phyloP scores from a whole-genome alignment of 495 filamentous ascomycete genomes.

The Chaetomidium leptoderma region DNA sequence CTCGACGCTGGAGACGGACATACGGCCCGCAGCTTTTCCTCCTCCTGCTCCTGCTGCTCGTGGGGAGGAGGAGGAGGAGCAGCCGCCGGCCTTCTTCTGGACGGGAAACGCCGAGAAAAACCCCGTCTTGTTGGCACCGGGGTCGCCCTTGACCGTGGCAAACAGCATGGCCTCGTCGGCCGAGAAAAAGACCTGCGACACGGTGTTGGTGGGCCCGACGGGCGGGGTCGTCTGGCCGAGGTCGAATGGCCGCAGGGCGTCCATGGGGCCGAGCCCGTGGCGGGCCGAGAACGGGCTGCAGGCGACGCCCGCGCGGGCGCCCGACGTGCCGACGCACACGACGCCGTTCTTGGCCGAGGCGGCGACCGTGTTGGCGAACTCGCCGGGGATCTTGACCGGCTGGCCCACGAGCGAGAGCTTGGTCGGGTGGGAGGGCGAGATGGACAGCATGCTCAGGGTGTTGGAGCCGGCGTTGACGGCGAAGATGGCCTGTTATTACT shows the following conservation, averaged over 20 bases:
- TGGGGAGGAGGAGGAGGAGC: not conserved
- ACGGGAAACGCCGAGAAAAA: slow-evolving; percentile 43
- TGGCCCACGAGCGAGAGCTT: slow-evolving; percentile 27
- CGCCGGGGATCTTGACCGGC: slow-evolving; percentile 41
- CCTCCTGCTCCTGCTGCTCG: not conserved
- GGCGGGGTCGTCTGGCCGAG: slow-evolving; percentile 52
- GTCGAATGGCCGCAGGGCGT: slow-evolving; percentile 42
- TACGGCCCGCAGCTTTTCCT: not conserved
- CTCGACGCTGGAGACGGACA: slow-evolving; percentile 20
- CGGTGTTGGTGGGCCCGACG: slow-evolving; percentile 48
- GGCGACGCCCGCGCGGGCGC: slow-evolving; percentile 49
- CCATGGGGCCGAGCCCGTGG: slow-evolving; percentile 40
- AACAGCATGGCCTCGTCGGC: slow-evolving; percentile 47
- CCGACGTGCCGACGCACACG: slow-evolving; percentile 54
- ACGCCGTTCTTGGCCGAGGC: slow-evolving; percentile 44
- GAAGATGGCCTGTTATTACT: slow-evolving; percentile 49
- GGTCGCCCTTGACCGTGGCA: slow-evolving; percentile 55
- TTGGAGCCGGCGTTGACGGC: slow-evolving; percentile 61
- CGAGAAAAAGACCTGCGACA: slow-evolving; percentile 55
- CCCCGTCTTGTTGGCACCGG: slow-evolving; percentile 46
- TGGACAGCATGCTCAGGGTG: slow-evolving; percentile 51
- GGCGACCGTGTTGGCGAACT: slow-evolving; percentile 56
- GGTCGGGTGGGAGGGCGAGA: slow-evolving; percentile 44
- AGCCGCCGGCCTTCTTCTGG: slow-evolving; percentile 15
- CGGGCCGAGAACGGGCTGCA: slow-evolving; percentile 43